These are phyloP conservation scores for Solanum hybrid DNA, from an alignment of 305 asterid genomes.

Conservation along the genomic window DNA sequence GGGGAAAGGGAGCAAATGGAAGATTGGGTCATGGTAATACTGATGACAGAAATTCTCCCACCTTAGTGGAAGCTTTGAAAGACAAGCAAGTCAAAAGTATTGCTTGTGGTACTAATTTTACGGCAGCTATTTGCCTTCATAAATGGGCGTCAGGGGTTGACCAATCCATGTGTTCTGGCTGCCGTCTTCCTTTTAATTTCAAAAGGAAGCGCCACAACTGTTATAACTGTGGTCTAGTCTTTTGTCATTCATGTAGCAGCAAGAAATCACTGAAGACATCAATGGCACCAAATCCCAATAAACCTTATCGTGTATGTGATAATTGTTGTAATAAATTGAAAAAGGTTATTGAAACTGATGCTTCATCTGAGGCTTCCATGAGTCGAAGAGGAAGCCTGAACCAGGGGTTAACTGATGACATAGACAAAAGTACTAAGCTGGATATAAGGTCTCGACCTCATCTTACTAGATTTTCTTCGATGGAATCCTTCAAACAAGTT, in stretches of 20 bases:
- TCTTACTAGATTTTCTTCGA: constrained; percentile 51
- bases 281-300: constrained; percentile 82
- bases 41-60: constrained; percentile 73
- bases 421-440: constrained; percentile 46
- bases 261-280: constrained; percentile 83
- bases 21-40: constrained; percentile 86
- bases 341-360: constrained; percentile 45
- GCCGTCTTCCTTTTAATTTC: constrained; percentile 70
- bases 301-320: constrained; percentile 87
- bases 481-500: constrained; percentile 62
- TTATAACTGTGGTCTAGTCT: constrained; percentile 82
- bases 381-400: constrained; percentile 51
- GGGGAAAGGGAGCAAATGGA: constrained; percentile 95
- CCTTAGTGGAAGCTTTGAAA: constrained; percentile 71
- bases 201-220: constrained; percentile 91
- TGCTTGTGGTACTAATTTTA: constrained; percentile 79
- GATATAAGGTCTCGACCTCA: constrained; percentile 50
- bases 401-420: constrained; percentile 34
- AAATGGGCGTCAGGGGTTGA: constrained; percentile 88
- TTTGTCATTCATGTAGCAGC: constrained; percentile 89
- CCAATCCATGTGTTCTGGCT: constrained; percentile 90
- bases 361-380: constrained; percentile 46
- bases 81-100: constrained; percentile 88
- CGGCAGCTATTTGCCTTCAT: constrained; percentile 79
- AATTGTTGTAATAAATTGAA: constrained; percentile 63